Evolutionary conservation across 805 yeast genomes (phyloP).

Genomic region (Cyberlindnera nakhonratchasimensis): DNA sequence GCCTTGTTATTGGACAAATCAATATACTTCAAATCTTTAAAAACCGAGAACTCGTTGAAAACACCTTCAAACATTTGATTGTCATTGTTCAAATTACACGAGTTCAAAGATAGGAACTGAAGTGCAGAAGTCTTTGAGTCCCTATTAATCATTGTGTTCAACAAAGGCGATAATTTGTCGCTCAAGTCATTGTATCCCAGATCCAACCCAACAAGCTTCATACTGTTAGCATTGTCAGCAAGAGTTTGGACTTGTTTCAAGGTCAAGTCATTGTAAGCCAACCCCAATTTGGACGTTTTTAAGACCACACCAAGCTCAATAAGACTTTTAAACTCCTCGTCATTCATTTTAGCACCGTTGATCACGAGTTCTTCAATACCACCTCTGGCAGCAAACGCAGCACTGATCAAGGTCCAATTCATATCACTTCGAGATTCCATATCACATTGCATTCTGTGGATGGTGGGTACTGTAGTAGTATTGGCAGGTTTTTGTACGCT

Average conservation of each 20-base stretch:
- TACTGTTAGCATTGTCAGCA: constrained; percentile 53
- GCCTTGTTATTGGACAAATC: constrained; percentile 76
- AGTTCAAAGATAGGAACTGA: constrained; percentile 56
- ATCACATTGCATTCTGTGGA: constrained; percentile 37
- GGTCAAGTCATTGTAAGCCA: constrained; percentile 72
- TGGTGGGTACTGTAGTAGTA: constrained; percentile 27
- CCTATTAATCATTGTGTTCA: constrained; percentile 25
- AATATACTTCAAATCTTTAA: constrained; percentile 61
- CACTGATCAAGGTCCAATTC: constrained; percentile 82
- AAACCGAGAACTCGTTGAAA: constrained; percentile 46
- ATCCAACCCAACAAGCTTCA: constrained; percentile 64
- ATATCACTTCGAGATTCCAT: constrained; percentile 53
- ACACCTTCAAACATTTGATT: constrained; percentile 34
- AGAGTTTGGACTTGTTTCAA: constrained; percentile 53
- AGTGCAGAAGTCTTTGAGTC: constrained; percentile 28
- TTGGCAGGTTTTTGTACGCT: constrained; percentile 38
- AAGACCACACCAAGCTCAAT: constrained; percentile 58
- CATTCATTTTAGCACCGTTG: constrained; percentile 72
- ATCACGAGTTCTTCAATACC: constrained; percentile 78
- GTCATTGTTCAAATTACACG: constrained; percentile 50
- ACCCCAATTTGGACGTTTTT: constrained; percentile 62
- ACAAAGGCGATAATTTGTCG: constrained; percentile 32
- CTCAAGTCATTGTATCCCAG: constrained; percentile 74
- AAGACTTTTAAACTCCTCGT: constrained; percentile 54
- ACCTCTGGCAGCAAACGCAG: constrained; percentile 68